Conservation (phyloP, 345 rosid species). For the Erysimum cheiranthoides region DNA sequence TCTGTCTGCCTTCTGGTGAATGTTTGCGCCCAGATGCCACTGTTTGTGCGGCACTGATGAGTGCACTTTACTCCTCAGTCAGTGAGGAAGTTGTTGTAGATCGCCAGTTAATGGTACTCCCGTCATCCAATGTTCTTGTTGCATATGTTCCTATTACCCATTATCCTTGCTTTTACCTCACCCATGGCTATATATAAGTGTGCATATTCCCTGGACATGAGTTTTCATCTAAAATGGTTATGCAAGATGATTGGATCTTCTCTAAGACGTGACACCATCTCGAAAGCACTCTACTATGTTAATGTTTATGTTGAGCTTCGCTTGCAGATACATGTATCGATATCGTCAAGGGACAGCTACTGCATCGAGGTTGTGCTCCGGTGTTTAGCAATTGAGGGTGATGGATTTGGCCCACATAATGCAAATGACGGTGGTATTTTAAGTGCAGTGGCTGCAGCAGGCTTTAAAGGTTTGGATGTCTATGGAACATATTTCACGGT, state of each 20-base stretch:
- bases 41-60: slow-evolving; percentile 85
- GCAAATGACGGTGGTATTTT: slow-evolving; percentile 82
- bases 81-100: slow-evolving; percentile 78
- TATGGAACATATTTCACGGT: slow-evolving; percentile 32
- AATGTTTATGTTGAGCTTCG: slow-evolving; percentile 20
- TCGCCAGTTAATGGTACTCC: slow-evolving; percentile 81
- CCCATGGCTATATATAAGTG: slow-evolving; percentile 2
- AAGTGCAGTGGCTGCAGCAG: slow-evolving; percentile 83
- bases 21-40: slow-evolving; percentile 88
- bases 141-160: neutral
- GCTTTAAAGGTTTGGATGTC: slow-evolving; percentile 76
- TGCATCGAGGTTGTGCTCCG: slow-evolving; percentile 86
- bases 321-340: slow-evolving; percentile 76
- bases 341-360: slow-evolving; percentile 76
- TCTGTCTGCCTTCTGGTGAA: slow-evolving; percentile 96
- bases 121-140: slow-evolving; percentile 6
- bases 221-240: slow-evolving; percentile 20
- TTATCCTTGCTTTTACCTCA: slow-evolving; percentile 9
- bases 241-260: slow-evolving; percentile 7
- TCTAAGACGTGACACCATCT: slow-evolving; percentile 19
- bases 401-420: slow-evolving; percentile 73
- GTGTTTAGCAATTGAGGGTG: slow-evolving; percentile 89
- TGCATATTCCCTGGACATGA: neutral
- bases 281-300: neutral
- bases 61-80: slow-evolving; percentile 86